Base-by-base conservation (phyloP, 495 filamentous ascomycete species). In the Bacidia gigantensis region DNA sequence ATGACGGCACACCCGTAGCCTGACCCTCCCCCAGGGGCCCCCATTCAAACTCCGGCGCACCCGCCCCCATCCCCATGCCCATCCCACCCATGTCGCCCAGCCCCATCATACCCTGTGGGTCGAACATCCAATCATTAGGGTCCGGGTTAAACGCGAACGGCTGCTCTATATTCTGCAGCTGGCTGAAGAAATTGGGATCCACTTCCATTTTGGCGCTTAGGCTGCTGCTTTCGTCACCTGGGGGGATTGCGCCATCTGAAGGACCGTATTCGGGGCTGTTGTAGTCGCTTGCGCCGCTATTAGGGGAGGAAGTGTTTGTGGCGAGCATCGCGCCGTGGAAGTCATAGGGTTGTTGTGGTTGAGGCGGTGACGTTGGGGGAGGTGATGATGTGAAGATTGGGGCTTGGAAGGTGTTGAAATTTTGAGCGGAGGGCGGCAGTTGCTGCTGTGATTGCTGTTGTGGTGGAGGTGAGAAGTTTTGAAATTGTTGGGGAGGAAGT, bases 301-400 rank as follows among this genome's bases (percentile, higher is more conserved):
- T 22, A 17, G 41, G 41, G 5, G 41, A 44, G 20, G 9, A 9
- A 17, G 12, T n/a, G 47, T 21, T 25, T 1, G 24, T 14, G 29
- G 47, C 24, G 10, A 50, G 47, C 25, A 50, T 32, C 14, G 25
- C 29, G 26, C 25, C 47, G 12, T 50, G 47, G 17, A 25, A 50
- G 29, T 50, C 47, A 26, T 50, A 50, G 7, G 24, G 26, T 21
- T 21, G 29, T 50, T 50, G 47, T 35, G 47, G 25, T 50, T 32
- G 14, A 17, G 47, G 47, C 25, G 22, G 22, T 2, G 47, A 29
- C n/a, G 32, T 35, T 0, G 47, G 47, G 10, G 20, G 45, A 11
- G 45, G 26, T n/a, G n/a, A n/a, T 35, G 29, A 14, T 35, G 29
- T 7, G 29, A 35, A 35, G 5, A 14, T 14, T 35, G 29, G 29